Evolutionary conservation across 345 rosid species (phyloP), one percentile per base, ranked within the genome.

Genomic region (Melaleuca alternifolia): DNA sequence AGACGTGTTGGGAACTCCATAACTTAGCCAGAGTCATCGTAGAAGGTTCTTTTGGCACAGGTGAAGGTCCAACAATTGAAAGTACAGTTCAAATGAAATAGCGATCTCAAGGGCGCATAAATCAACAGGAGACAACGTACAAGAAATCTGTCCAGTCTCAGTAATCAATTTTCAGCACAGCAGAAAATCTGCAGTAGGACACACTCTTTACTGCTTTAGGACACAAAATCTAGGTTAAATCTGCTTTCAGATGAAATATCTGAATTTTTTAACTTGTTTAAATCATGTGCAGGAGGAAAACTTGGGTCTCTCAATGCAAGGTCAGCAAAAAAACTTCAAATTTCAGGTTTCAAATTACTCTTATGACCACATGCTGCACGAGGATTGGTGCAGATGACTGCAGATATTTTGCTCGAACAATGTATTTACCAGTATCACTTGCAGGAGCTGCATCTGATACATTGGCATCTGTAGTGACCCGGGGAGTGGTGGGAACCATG

Each of bases 401-500:
- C 10, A 85, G 53, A 85, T 14, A 51, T 37, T 81, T 76, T 41
- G 26, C 3, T 84, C 11, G 46, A 51, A 83, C 79, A n/a, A 84
- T n/a, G 65, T 57, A 75, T 89, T 91, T 93, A 95, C 98, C 95
- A 44, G 87, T 85, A 84, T 86, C 90, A 84, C 51, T 79, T 83
- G 53, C 82, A 26, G 91, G 91, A 87, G 89, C 85, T 23, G 89
- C 57, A 82, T 77, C 89, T 83, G 94, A 85, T 54, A 88, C 30
- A 85, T 84, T 86, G 46, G 82, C 85, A 79, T 87, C 92, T 88
- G 88, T 90, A 77, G 86, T 83, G 37, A 71, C 87, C 54, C 61
- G 83, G 71, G 95, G 90, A 54, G 97, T 96, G 77, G 94, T 89
- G 24, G 95, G 96, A 89, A 97, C 87, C 59, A 97, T 94, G 50